Base-by-base conservation (phyloP, 176 grass and related monocot genomes). In the Puccinellia tenuiflora region DNA sequence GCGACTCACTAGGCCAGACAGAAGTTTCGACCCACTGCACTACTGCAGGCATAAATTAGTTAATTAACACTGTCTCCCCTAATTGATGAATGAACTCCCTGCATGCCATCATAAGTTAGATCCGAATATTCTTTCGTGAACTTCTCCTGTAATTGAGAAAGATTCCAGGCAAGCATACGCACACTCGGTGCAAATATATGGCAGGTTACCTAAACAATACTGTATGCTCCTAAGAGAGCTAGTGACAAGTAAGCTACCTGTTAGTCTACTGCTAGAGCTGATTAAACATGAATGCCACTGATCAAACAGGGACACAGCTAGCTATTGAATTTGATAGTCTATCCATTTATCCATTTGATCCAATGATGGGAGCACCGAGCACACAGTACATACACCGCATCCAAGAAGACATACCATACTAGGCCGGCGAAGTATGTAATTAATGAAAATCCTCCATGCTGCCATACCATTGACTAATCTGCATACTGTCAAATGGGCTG, bases 331-430 rank as follows among this genome's bases (percentile, higher is more conserved):
- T 43, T 53, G 43, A 39, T 76, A 54, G 45, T n/a, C n/a, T n/a
- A n/a, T n/a, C n/a, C n/a, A n/a, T 62, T 6, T 67, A 77, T 88
- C 87, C 46, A 47, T 84, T 75, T 68, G 35, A 43, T 68, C n/a
- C 13, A 57, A 57, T 67, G 24, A 72, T 40, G 45, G 26, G 22
- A 73, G 26, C 20, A 37, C n/a, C n/a, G n/a, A 5, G 37, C 7
- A 42, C 10, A 42, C 40, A 42, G 35, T 38, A 42, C 39, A 40
- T 42, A 42, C 40, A 42, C 40, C 0, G 40, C 40, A 42, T 42
- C 40, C 40, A 42, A 42, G 40, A 42, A 42, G 12, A 42, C 9
- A n/a, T n/a, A n/a, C n/a, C n/a, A 42, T 42, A 12, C 40, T 0
- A 42, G 40, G 40, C 40, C 40, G 40, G 40, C 40, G 40, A 42